Percentiles rank a stretch among this genome's conserved stretches.
phyloP scores from a whole-genome alignment of 176 grass and related monocot genomes.

The Tillandsia leiboldiana region DNA sequence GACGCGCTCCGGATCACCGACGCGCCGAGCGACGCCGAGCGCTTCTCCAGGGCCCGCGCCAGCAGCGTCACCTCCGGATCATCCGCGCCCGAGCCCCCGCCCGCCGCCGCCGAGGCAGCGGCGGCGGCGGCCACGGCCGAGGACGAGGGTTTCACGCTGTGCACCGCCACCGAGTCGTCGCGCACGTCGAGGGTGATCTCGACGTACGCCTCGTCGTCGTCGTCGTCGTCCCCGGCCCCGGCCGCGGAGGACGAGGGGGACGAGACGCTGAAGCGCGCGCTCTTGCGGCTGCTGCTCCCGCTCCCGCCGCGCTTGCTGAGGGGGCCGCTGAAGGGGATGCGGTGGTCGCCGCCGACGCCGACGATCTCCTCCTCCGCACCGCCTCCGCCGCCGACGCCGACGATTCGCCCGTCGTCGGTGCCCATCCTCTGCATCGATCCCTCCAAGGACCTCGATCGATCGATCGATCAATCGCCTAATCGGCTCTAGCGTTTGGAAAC shows the following conservation, averaged over 20 bases:
- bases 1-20: constrained; percentile 57
- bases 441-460: no score
- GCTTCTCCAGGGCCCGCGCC: constrained; percentile 57
- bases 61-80: constrained; percentile 61
- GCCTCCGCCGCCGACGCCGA: constrained; percentile 7
- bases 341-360: constrained; percentile 4
- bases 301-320: constrained; percentile 41
- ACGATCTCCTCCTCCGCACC: constrained; percentile 29
- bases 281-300: constrained; percentile 39
- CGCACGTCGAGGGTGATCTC: constrained; percentile 97
- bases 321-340: constrained; percentile 59
- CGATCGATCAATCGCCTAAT: no score
- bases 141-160: constrained; percentile 56
- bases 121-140: no score
- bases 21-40: constrained; percentile 37
- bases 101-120: background rate
- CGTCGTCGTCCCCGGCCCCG: constrained; percentile 32
- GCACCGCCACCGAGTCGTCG: constrained; percentile 85
- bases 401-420: constrained; percentile 8
- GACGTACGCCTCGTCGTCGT: constrained; percentile 60
- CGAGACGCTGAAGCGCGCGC: constrained; percentile 64
- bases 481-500: no score
- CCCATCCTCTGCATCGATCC: constrained; percentile 12
- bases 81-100: constrained; percentile 11
- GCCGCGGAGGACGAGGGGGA: constrained; percentile 20